These are phyloP conservation scores for Malassezia yamatoensis DNA, from an alignment of 1,284 basidiomycete species.

Conservation along the genomic window DNA sequence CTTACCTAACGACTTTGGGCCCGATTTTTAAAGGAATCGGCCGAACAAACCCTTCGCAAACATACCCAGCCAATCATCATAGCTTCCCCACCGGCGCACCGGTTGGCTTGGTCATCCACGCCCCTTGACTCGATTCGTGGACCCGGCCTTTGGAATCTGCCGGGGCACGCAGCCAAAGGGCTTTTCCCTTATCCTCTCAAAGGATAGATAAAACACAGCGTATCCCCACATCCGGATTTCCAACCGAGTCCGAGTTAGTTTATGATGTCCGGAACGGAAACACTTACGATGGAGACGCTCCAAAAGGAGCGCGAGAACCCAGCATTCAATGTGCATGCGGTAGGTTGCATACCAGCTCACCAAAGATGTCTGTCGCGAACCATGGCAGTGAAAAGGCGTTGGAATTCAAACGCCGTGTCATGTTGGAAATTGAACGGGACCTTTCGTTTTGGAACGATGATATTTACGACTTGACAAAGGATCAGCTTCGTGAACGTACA, in stretches of 20 bases:
- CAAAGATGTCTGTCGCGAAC: constrained; percentile 48
- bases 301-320: constrained; percentile 51
- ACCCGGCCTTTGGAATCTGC: background rate
- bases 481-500: constrained; percentile 51
- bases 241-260: constrained; percentile 15
- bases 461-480: constrained; percentile 55
- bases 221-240: constrained; percentile 1
- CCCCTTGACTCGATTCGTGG: background rate
- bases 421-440: constrained; percentile 53
- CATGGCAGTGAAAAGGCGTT: constrained; percentile 47
- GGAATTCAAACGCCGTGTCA: constrained; percentile 46
- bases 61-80: background rate
- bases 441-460: constrained; percentile 54
- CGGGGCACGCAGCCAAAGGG: background rate
- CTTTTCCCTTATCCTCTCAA: too few species aligned
- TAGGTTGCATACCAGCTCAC: constrained; percentile 16
- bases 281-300: constrained; percentile 47
- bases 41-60: background rate
- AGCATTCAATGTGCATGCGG: constrained; percentile 52
- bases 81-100: background rate
- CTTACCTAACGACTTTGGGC: too few species aligned
- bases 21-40: too few species aligned
- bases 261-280: constrained; percentile 23
- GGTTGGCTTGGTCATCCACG: background rate
- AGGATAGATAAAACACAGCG: background rate